Percentiles rank a stretch among this genome's conserved stretches.
These are phyloP conservation scores for Sinapis alba DNA, from an alignment of 441 rosid genomes.

Conservation along the genomic window DNA sequence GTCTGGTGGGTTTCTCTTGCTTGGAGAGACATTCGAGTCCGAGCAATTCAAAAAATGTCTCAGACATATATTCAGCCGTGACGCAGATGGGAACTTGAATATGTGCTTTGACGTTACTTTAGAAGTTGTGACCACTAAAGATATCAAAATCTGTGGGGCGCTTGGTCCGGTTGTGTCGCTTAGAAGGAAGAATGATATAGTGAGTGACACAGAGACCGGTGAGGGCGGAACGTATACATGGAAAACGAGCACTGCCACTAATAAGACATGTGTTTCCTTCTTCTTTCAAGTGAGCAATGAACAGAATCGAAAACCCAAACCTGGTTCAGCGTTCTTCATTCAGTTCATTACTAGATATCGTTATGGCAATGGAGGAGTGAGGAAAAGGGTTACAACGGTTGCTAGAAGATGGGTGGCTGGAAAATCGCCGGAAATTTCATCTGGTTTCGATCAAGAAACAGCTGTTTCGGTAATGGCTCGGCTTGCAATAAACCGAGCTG, in stretches of 20 bases:
- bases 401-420: conserved; percentile 91
- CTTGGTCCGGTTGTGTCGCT: conserved; percentile 92
- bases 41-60: conserved; percentile 76
- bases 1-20: conserved; percentile 88
- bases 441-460: conserved; percentile 96
- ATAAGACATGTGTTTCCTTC: conserved; percentile 82
- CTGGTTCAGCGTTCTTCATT: conserved; percentile 83
- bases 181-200: conserved; percentile 58
- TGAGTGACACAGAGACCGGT: conserved; percentile 69
- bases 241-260: conserved; percentile 76
- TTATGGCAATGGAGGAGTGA: conserved; percentile 62
- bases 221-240: conserved; percentile 80
- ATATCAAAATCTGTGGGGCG: conserved; percentile 77
- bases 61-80: conserved; percentile 70
- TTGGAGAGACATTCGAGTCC: conserved; percentile 86
- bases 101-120: conserved; percentile 87
- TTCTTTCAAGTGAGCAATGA: conserved; percentile 71
- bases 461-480: conserved; percentile 94
- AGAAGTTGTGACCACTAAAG: conserved; percentile 84
- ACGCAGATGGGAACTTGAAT: conserved; percentile 65
- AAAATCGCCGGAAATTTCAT: conserved; percentile 69
- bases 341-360: conserved; percentile 85
- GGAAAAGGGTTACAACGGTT: conserved; percentile 85
- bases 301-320: conserved; percentile 56
- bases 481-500: conserved; percentile 79